Percentiles rank a stretch among this genome's conserved stretches.
phyloP scores from a whole-genome alignment of 78 protist species.

The Dictyostelium brefeldianum region DNA sequence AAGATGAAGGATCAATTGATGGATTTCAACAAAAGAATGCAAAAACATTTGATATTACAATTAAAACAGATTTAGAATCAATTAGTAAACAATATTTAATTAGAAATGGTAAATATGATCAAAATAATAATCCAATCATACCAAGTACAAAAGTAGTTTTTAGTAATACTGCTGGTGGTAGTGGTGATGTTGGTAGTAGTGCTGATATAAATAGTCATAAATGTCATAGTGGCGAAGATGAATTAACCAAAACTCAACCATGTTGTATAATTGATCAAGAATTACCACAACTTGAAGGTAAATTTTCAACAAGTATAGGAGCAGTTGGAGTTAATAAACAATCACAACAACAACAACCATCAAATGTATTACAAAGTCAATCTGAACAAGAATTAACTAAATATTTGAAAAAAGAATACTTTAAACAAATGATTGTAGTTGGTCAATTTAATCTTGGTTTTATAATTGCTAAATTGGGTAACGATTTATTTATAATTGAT shows the following conservation, averaged over 20 bases:
- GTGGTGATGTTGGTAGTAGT: background rate
- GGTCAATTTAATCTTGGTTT: slow-evolving; percentile 98
- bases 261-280: background rate
- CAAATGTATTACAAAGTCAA: background rate
- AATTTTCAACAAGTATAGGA: slow-evolving; percentile 1
- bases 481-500: slow-evolving; percentile 93
- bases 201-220: background rate
- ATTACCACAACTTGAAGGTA: slow-evolving; percentile 15
- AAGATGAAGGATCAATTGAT: background rate
- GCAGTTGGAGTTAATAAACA: slow-evolving; percentile 18
- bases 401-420: slow-evolving; percentile 76
- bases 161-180: background rate
- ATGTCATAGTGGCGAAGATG: too few relatives aligned
- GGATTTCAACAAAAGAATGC: slow-evolving; percentile 75
- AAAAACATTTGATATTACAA: slow-evolving; percentile 65
- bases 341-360: slow-evolving; percentile 18
- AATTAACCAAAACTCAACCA: background rate
- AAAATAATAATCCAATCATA: slow-evolving; percentile 12
- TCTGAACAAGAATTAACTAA: slow-evolving; percentile 46
- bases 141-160: slow-evolving; percentile 14
- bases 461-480: slow-evolving; percentile 87
- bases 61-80: slow-evolving; percentile 8
- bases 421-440: slow-evolving; percentile 87
- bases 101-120: slow-evolving; percentile 51
- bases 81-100: slow-evolving; percentile 19